A percentile compares a stretch with the other conserved stretches of the same genome.
phyloP scores from a whole-genome alignment of 495 filamentous ascomycete genomes.

The Podospora conica region DNA sequence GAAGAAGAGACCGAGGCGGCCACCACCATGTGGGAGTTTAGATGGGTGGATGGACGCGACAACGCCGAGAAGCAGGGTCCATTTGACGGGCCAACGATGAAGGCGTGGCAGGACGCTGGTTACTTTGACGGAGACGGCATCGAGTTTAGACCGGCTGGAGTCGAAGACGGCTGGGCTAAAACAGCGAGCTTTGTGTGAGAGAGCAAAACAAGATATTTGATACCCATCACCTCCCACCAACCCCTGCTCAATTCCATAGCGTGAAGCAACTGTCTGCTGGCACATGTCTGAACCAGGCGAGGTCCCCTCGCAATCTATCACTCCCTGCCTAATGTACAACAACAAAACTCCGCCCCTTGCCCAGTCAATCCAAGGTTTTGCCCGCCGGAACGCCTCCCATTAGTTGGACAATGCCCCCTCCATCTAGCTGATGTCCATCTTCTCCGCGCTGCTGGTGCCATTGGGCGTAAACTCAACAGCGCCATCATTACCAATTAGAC shows the following conservation, averaged over 20 bases:
- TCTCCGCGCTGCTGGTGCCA: slow-evolving; percentile 49
- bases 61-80: slow-evolving; percentile 74
- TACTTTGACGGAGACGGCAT: slow-evolving; percentile 86
- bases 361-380: slow-evolving; percentile 13
- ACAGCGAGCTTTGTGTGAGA: slow-evolving; percentile 55
- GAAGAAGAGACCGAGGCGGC: slow-evolving; percentile 20
- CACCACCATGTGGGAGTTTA: slow-evolving; percentile 73
- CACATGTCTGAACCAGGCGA: slow-evolving; percentile 4
- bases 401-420: not conserved
- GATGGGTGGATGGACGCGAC: slow-evolving; percentile 87
- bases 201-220: not conserved
- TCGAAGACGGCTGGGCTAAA: slow-evolving; percentile 55
- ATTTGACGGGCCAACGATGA: slow-evolving; percentile 79
- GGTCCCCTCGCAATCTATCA: slow-evolving; percentile 6
- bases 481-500: slow-evolving; percentile 84
- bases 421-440: slow-evolving; percentile 65
- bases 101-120: slow-evolving; percentile 78
- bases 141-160: slow-evolving; percentile 67
- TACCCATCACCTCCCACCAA: not conserved
- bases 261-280: slow-evolving; percentile 6
- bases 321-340: slow-evolving; percentile 7
- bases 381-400: slow-evolving; percentile 20
- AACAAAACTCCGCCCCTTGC: slow-evolving; percentile 5
- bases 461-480: slow-evolving; percentile 65
- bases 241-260: not conserved